Evolutionary conservation across 192 early-diverging fungal genomes (phyloP), one percentile per base, ranked within the genome.

Genomic region (Umbelopsis vinacea): DNA sequence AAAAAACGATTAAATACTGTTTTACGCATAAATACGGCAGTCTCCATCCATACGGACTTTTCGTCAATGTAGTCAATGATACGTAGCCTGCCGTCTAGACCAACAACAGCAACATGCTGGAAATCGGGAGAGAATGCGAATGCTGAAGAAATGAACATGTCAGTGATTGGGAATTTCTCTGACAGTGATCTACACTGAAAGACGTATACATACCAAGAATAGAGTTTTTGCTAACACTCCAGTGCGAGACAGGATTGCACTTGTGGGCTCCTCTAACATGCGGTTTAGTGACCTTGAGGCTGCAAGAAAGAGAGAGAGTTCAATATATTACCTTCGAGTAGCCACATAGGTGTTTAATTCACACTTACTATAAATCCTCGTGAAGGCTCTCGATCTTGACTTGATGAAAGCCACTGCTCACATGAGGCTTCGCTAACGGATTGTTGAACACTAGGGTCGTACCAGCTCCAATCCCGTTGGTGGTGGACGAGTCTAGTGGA

Each of bases 61-160:
- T 97, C 96, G 14, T 82, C 72, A 4, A 81, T 47, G 66, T 90
- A 91, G 78, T 99, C 91, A 47, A 97, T 82, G 9, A 99, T 83
- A 7, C 90, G 86, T 63, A 99, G 75, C 12, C 71, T 71, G 14
- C 97, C 97, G 81, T 97, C 96, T 69, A 90, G 74, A 26, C 87
- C 83, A 2, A 92, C 91, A 19, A 95, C 82, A 2, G 94, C 96
- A n/a, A 95, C 89, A 74, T 94, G 93, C 54, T 90, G 89, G 33
- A 85, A 84, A 76, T 97, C 94, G 0, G 97, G 96, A 17, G 96
- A 93, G 79, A 97, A 97, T 43, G 92, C 85, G 52, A 92, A 92
- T 8, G 89, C 89, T 88, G 57, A 38, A 23, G 19, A 50, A 54
- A 45, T 9, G 26, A 23, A 29, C 29, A 29, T 37, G 14, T 67